A percentile compares a stretch with the other conserved stretches of the same genome.
These are phyloP conservation scores for Phytophthora colocasiae DNA, from an alignment of 352 stramenopile species.

Conservation along the genomic window DNA sequence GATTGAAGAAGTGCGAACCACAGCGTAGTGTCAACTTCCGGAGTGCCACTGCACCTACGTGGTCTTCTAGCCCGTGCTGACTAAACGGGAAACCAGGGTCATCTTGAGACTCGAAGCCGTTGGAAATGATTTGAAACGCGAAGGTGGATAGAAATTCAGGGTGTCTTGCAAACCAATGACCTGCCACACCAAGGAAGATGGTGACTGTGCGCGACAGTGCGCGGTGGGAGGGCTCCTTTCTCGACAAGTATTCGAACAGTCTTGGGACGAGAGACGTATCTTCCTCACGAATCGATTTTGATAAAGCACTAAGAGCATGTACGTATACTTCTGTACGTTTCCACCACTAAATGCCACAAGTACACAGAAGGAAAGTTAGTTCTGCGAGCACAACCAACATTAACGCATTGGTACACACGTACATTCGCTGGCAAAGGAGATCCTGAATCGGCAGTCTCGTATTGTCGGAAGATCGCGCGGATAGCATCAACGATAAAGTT, in stretches of 20 bases:
- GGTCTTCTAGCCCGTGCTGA: slow-evolving; percentile 60
- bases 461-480: slow-evolving; percentile 76
- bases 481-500: slow-evolving; percentile 83
- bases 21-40: slow-evolving; percentile 75
- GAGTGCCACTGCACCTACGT: slow-evolving; percentile 73
- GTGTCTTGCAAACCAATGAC: slow-evolving; percentile 80
- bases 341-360: slow-evolving; percentile 62
- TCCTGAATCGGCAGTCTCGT: slow-evolving; percentile 59
- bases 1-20: slow-evolving; percentile 69
- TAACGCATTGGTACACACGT: slow-evolving; percentile 19
- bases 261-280: slow-evolving; percentile 77
- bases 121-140: slow-evolving; percentile 77
- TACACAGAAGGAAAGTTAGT: slow-evolving; percentile 15
- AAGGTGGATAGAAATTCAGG: slow-evolving; percentile 59
- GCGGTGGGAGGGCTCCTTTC: slow-evolving; percentile 66
- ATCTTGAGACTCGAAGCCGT: slow-evolving; percentile 63
- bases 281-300: slow-evolving; percentile 82
- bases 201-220: slow-evolving; percentile 66
- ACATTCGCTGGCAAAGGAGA: slow-evolving; percentile 45
- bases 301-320: slow-evolving; percentile 79
- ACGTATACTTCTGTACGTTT: slow-evolving; percentile 83
- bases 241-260: slow-evolving; percentile 78
- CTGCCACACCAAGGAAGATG: slow-evolving; percentile 75
- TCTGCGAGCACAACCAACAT: slow-evolving; percentile 6
- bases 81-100: slow-evolving; percentile 53